Conservation (phyloP, 78 protist species). For the Thecamonas trahens region DNA sequence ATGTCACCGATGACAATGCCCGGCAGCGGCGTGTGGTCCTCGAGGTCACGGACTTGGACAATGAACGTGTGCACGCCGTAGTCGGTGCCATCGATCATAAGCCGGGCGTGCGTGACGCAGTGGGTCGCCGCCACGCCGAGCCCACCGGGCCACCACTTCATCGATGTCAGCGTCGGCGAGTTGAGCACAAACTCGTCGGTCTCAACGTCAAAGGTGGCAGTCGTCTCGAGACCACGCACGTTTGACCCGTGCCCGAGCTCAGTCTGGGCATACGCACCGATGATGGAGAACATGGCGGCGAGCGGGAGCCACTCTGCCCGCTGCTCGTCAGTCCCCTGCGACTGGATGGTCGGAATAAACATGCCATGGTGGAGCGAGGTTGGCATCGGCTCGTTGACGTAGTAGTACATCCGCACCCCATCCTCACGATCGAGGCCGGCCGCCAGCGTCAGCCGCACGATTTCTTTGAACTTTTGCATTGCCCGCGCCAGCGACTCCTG, state of each 20-base stretch:
- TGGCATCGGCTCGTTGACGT: neutral
- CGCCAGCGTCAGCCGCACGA: no score
- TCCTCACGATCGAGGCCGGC: no score
- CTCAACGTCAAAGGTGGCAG: slow-evolving; percentile 61
- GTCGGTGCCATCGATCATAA: slow-evolving; percentile 39
- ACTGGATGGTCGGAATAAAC: neutral
- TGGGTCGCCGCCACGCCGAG: slow-evolving; percentile 54
- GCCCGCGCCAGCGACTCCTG: no score
- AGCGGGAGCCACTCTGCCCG: slow-evolving; percentile 3
- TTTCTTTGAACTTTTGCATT: no score
- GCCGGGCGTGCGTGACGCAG: slow-evolving; percentile 57
- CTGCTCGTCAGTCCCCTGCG: slow-evolving; percentile 11
- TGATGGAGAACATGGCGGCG: slow-evolving; percentile 4
- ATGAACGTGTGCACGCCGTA: slow-evolving; percentile 61
- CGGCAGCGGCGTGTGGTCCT: slow-evolving; percentile 10
- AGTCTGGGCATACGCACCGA: slow-evolving; percentile 42
- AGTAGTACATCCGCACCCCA: no score
- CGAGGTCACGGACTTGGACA: slow-evolving; percentile 23
- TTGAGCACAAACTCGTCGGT: slow-evolving; percentile 64
- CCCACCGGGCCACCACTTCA: slow-evolving; percentile 80
- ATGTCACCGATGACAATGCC: slow-evolving; percentile 36
- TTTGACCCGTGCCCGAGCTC: slow-evolving; percentile 62
- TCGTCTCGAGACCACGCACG: slow-evolving; percentile 62
- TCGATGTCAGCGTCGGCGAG: slow-evolving; percentile 52
- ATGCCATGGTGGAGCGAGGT: slow-evolving; percentile 11